Conservation (phyloP, 164 flowering plant genomes). For the Amborella trichopoda region DNA sequence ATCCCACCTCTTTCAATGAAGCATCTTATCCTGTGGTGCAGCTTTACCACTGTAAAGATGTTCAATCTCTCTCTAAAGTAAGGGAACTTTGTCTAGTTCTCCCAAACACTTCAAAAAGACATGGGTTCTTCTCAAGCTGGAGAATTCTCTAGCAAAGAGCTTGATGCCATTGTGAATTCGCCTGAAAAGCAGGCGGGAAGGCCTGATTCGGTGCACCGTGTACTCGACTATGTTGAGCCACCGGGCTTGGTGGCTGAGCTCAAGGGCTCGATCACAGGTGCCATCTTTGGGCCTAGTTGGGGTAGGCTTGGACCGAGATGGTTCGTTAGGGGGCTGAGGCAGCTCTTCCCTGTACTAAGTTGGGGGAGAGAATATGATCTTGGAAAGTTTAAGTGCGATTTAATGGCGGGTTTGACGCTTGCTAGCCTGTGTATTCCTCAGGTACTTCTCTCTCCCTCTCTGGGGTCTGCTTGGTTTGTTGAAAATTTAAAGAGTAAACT, state of each 20-base stretch:
- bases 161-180: too few relatives aligned
- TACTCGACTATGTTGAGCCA: conserved; percentile 45
- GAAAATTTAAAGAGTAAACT: neutral
- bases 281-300: too few relatives aligned
- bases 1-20: too few relatives aligned
- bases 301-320: too few relatives aligned
- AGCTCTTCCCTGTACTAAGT: conserved; percentile 53
- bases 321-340: conserved; percentile 18
- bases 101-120: conserved; percentile 22
- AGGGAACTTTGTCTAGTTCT: conserved; percentile 12
- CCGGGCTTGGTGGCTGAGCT: conserved; percentile 32
- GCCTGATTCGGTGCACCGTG: conserved; percentile 19
- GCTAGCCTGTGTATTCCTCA: conserved; percentile 86
- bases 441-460: conserved; percentile 17
- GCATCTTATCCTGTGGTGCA: too few relatives aligned
- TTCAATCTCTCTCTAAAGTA: too few relatives aligned
- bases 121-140: conserved; percentile 1
- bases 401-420: conserved; percentile 71
- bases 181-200: conserved; percentile 2
- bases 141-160: conserved; percentile 4
- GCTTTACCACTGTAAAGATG: too few relatives aligned
- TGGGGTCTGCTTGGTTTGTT: neutral
- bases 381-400: conserved; percentile 37
- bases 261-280: conserved; percentile 17
- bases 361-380: conserved; percentile 53